Conservation (phyloP, 1,139 yeast species). For the Candida anutae region DNA sequence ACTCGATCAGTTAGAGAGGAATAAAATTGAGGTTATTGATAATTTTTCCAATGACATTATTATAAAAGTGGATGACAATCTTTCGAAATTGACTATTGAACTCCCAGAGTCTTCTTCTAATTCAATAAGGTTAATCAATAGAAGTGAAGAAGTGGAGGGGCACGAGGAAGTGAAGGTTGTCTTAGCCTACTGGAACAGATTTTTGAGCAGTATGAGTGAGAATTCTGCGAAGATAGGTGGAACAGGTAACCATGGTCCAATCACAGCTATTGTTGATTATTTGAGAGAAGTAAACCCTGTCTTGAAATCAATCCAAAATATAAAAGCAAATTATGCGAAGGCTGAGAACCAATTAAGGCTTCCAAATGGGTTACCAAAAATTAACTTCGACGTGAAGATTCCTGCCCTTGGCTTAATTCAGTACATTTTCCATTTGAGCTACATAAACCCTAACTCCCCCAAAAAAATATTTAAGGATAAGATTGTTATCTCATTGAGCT, state of each 20-base stretch:
- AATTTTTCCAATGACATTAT: constrained; percentile 23
- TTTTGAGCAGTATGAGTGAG: constrained; percentile 9
- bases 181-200: constrained; percentile 20
- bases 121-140: constrained; percentile 9
- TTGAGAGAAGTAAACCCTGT: constrained; percentile 26
- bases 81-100: constrained; percentile 17
- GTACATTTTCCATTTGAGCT: constrained; percentile 26
- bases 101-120: constrained; percentile 11
- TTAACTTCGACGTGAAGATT: constrained; percentile 27
- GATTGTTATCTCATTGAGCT: constrained; percentile 22
- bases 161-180: constrained; percentile 14
- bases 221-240: background rate
- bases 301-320: constrained; percentile 15
- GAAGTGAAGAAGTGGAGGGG: constrained; percentile 4
- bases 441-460: constrained; percentile 15
- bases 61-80: constrained; percentile 21
- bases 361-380: constrained; percentile 24
- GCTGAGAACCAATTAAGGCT: constrained; percentile 9
- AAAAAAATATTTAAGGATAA: constrained; percentile 33
- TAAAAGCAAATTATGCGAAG: constrained; percentile 9
- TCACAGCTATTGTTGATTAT: constrained; percentile 22
- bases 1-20: constrained; percentile 25
- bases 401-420: constrained; percentile 26
- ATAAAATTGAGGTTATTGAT: constrained; percentile 19
- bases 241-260: background rate